These are phyloP conservation scores for Diplocarpon mali DNA, from an alignment of 2,329 filamentous ascomycete genomes.

Conservation along the genomic window DNA sequence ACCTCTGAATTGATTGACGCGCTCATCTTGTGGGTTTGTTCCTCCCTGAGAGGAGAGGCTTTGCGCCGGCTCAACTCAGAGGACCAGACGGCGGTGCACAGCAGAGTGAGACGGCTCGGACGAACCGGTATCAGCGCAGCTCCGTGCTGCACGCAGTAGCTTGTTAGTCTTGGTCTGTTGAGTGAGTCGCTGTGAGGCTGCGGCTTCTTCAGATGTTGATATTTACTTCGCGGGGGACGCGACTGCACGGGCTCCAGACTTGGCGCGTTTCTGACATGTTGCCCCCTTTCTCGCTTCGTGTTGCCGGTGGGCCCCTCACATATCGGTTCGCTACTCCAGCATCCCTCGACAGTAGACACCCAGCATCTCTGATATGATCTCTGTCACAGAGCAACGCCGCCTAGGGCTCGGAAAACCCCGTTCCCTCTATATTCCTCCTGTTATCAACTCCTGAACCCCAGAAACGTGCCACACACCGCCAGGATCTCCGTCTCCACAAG, in stretches of 20 bases:
- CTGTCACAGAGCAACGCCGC: too few relatives aligned
- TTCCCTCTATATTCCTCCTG: too few relatives aligned
- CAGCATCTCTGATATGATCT: too few relatives aligned
- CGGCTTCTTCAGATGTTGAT: slow-evolving; percentile 6
- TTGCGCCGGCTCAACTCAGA: slow-evolving; percentile 1
- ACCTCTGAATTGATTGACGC: slow-evolving; percentile 29
- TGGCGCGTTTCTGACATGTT: background rate
- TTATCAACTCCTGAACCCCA: too few relatives aligned
- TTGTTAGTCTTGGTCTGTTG: too few relatives aligned
- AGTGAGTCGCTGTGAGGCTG: too few relatives aligned
- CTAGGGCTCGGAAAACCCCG: too few relatives aligned
- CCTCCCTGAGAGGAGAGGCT: background rate
- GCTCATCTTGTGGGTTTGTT: slow-evolving; percentile 14
- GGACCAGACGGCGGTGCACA: background rate
- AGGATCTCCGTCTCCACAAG: too few relatives aligned
- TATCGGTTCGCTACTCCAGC: too few relatives aligned
- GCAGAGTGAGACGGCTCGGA: background rate
- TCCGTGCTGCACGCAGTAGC: background rate
- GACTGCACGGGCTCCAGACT: background rate
- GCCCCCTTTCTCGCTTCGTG: background rate
- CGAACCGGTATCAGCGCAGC: background rate
- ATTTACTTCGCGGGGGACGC: slow-evolving; percentile 10
- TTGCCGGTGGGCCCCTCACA: background rate
- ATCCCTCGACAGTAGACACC: too few relatives aligned
- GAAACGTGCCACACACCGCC: too few relatives aligned